Base-by-base conservation (phyloP, 129 eudicot species). In the Chrysanthemum seticuspe region DNA sequence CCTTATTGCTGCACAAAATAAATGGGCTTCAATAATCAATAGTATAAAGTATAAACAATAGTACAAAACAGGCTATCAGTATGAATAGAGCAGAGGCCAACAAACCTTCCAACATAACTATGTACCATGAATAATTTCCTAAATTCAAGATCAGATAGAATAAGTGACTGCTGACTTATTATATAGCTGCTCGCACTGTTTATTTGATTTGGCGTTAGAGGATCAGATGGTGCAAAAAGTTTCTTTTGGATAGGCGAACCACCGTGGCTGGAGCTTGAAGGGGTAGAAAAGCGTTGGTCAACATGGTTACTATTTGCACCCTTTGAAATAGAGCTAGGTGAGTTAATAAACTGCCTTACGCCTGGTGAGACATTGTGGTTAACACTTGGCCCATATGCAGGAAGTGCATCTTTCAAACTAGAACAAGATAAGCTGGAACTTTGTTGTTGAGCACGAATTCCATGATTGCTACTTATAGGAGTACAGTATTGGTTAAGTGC, bases 81-180 rank as follows among this genome's bases (percentile, higher is more conserved):
- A 60, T 27, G 50, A 55, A n/a, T 19, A 53, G 10, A 51, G 2
- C 62, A 54, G 48, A 80, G 23, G 36, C 23, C 7, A 66, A 76
- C 85, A 29, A 70, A 88, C 95, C 87, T 74, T 68, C 91, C 91
- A 3, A 81, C 67, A 79, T 88, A 88, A 73, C 86, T 85, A 62
- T 83, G 57, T 50, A 88, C 69, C 78, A 88, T 77, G 68, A 88
- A 88, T 16, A 75, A 29, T 65, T 77, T 88, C 78, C 91, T 71
- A 57, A 72, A 88, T 53, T 88, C 88, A 19, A 88, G 85, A 55
- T 74, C 78, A 40, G 76, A 40, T 3, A 88, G 84, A 66, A 83
- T 64, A 69, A 55, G 68, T 70, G 68, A 51, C 67, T 83, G 85
- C 10, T 73, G 66, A 62, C 82, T 78, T 58, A 70, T 60, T 44